Evolutionary conservation across 441 rosid species (phyloP).

Genomic region (Erodium texanum): DNA sequence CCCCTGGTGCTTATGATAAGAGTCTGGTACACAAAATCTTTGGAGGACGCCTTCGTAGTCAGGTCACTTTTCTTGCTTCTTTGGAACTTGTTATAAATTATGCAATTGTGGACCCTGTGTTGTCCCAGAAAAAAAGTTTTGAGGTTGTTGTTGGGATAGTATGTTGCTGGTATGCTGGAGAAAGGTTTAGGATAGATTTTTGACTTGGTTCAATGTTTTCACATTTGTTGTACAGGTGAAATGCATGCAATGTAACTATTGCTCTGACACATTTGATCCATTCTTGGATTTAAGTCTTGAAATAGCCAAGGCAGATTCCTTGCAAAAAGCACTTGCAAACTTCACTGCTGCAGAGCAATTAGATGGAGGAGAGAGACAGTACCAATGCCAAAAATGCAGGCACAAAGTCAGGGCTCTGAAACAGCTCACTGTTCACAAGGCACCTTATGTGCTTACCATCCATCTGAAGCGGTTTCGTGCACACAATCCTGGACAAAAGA

Average conservation of each 20-base stretch:
- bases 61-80: conserved; percentile 37
- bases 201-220: conserved; percentile 7
- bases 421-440: conserved; percentile 79
- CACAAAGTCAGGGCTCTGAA: conserved; percentile 78
- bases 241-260: conserved; percentile 66
- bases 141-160: neutral
- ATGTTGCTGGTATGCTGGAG: neutral
- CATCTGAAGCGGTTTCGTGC: conserved; percentile 87
- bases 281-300: conserved; percentile 89
- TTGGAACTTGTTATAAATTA: neutral
- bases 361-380: conserved; percentile 87
- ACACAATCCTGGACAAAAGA: conserved; percentile 61
- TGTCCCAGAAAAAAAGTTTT: neutral
- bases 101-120: neutral
- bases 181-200: neutral
- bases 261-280: conserved; percentile 86
- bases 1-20: conserved; percentile 79
- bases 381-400: conserved; percentile 78
- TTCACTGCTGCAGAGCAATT: conserved; percentile 70
- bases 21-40: conserved; percentile 93
- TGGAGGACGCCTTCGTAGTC: conserved; percentile 91
- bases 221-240: conserved; percentile 47
- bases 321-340: conserved; percentile 57
- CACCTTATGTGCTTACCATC: conserved; percentile 74
- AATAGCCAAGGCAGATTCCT: conserved; percentile 68